A percentile compares a stretch with the other conserved stretches of the same genome.
These are phyloP conservation scores for Trichoderma reesei DNA, from an alignment of 495 filamentous ascomycete species.

Conservation along the genomic window DNA sequence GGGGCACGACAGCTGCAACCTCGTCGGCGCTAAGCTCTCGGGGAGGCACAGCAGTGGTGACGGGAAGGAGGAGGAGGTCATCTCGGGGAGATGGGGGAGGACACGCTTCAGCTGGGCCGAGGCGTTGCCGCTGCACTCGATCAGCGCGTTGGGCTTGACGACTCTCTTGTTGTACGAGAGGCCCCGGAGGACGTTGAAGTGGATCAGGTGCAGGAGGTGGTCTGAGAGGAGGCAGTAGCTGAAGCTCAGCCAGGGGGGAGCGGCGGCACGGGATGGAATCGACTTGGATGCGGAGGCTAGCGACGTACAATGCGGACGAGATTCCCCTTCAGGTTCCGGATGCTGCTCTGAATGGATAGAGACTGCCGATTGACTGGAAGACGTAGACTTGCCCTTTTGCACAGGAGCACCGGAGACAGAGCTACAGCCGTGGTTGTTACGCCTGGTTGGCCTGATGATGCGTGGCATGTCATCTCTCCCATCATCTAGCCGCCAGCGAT, in stretches of 20 bases:
- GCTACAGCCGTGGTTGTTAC: not conserved
- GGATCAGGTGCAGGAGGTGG: conserved; percentile 34
- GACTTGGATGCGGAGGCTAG: conserved; percentile 9
- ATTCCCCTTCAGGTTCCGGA: not conserved
- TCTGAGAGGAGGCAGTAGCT: conserved; percentile 18
- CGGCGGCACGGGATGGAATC: conserved; percentile 18
- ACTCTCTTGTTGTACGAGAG: conserved; percentile 27
- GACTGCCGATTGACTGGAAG: not conserved
- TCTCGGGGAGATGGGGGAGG: conserved; percentile 15
- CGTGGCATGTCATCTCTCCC: not conserved
- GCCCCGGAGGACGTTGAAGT: conserved; percentile 36
- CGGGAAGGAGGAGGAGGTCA: conserved; percentile 17
- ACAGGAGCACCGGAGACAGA: no score
- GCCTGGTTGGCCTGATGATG: not conserved
- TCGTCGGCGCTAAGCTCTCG: conserved; percentile 25
- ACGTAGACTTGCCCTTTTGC: not conserved
- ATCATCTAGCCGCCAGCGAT: conserved; percentile 1
- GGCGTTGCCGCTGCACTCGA: conserved; percentile 18
- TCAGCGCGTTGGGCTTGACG: conserved; percentile 24
- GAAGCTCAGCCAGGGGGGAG: conserved; percentile 24
- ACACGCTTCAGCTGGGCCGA: conserved; percentile 25
- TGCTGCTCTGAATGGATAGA: not conserved
- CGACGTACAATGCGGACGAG: conserved; percentile 16
- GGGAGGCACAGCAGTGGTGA: conserved; percentile 12
- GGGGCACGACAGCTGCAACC: conserved; percentile 25